Conservation (phyloP, 352 stramenopile genomes). For the Ophiocytium majus region DNA sequence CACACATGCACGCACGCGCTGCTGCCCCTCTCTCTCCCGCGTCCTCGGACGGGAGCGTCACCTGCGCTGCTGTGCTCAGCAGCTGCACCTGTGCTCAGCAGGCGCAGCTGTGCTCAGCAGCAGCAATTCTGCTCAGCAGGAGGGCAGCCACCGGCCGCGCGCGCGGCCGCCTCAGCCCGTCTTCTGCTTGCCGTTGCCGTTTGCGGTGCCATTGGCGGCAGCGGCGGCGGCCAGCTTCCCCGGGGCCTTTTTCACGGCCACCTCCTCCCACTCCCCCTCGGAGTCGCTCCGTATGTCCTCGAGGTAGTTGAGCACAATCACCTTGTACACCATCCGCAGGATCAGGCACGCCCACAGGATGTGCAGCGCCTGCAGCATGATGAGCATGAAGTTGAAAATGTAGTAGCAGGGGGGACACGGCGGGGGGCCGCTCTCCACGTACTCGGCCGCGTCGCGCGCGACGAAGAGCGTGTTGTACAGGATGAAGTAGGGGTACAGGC, state of each 20-base stretch:
- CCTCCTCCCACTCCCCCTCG: constrained; percentile 34
- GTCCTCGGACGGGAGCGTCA: no score
- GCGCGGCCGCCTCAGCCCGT: no score
- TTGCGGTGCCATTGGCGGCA: no score
- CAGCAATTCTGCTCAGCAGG: no score
- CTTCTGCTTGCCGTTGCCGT: no score
- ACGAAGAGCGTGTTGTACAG: constrained; percentile 26
- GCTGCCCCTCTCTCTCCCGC: no score
- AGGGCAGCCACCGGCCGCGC: no score
- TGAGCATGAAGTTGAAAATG: constrained; percentile 18
- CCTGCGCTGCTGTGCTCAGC: no score
- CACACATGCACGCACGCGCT: no score
- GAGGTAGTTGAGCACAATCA: constrained; percentile 42
- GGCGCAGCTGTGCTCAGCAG: no score
- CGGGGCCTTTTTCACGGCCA: not conserved
- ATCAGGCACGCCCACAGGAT: constrained; percentile 46
- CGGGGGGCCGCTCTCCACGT: not conserved
- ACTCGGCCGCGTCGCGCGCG: not conserved
- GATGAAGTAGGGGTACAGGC: constrained; percentile 52
- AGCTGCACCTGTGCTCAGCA: no score
- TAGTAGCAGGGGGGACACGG: not conserved
- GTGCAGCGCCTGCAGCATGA: constrained; percentile 22
- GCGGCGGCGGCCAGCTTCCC: no score
- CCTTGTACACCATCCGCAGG: constrained; percentile 56
- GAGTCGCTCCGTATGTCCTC: constrained; percentile 54